These are phyloP conservation scores for Mycosarcoma mackinlayi DNA, from an alignment of 1,284 basidiomycete species.

Conservation along the genomic window DNA sequence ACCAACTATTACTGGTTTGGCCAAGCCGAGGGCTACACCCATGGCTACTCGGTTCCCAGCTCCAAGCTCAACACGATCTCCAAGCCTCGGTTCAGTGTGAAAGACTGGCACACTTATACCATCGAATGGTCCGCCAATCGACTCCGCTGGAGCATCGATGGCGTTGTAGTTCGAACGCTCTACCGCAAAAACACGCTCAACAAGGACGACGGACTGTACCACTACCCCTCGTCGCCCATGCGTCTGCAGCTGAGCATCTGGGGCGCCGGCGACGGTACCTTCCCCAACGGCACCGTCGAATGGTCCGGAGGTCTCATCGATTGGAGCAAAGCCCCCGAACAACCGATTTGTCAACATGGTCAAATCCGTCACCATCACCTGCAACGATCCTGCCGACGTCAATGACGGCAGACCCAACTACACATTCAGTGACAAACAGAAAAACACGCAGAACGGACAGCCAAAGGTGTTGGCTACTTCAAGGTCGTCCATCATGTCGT, in stretches of 20 bases:
- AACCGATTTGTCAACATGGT: conserved; percentile 43
- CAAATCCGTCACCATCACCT: conserved; percentile 35
- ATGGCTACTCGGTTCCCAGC: conserved; percentile 27
- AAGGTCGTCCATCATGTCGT: conserved; percentile 26
- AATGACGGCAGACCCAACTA: conserved; percentile 28
- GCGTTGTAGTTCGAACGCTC: conserved; percentile 43
- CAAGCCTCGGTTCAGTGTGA: conserved; percentile 12
- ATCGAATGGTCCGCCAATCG: conserved; percentile 53
- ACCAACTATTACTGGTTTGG: conserved; percentile 51
- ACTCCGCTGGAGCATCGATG: conserved; percentile 52
- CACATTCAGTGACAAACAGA: conserved; percentile 24
- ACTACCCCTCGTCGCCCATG: conserved; percentile 51
- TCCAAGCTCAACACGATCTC: conserved; percentile 11
- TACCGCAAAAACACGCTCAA: conserved; percentile 37
- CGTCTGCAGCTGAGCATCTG: conserved; percentile 53
- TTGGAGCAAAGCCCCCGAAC: conserved; percentile 35
- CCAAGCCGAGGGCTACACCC: conserved; percentile 37
- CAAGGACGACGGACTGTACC: conserved; percentile 30
- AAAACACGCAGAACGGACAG: conserved; percentile 32
- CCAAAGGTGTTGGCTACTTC: conserved; percentile 23
- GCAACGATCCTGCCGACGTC: conserved; percentile 38
- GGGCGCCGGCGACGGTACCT: conserved; percentile 49
- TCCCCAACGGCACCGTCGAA: conserved; percentile 34
- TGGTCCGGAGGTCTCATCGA: conserved; percentile 58
- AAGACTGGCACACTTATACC: conserved; percentile 50